Conservation (phyloP, 345 rosid genomes). For the Lepidium aucheri region DNA sequence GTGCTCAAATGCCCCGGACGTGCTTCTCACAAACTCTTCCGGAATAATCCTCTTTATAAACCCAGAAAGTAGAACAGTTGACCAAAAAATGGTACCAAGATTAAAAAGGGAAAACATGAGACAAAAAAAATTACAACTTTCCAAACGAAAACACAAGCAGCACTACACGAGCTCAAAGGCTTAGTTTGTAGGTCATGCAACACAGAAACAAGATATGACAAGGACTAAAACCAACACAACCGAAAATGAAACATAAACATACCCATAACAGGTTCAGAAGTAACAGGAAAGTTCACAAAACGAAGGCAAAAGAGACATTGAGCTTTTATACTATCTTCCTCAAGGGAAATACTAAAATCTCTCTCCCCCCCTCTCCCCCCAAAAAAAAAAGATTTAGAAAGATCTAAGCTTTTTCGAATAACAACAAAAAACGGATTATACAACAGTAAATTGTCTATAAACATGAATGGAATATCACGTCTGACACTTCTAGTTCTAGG, state of each 20-base stretch:
- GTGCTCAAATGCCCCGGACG: neutral
- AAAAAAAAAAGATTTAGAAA: neutral
- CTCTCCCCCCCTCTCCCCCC: too few species aligned
- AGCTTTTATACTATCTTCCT: neutral
- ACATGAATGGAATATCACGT: neutral
- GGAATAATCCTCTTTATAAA: constrained; percentile 18
- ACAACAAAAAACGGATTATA: neutral
- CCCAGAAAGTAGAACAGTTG: neutral
- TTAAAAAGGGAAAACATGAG: neutral
- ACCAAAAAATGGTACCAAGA: neutral
- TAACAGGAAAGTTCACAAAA: neutral
- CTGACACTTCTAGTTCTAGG: neutral
- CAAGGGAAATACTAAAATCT: neutral
- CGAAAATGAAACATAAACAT: neutral
- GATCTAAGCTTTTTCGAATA: neutral
- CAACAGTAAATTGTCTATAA: neutral
- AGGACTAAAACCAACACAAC: neutral
- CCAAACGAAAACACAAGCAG: neutral
- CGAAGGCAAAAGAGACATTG: neutral
- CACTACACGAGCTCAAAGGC: neutral
- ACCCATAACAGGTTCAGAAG: neutral
- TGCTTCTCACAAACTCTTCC: constrained; percentile 6
- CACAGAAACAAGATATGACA: neutral
- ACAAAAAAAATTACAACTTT: neutral
- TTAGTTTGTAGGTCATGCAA: neutral